A percentile compares a stretch with the other conserved stretches of the same genome.
These are phyloP conservation scores for Candida mattraensis DNA, from an alignment of 805 yeast genomes.

Conservation along the genomic window DNA sequence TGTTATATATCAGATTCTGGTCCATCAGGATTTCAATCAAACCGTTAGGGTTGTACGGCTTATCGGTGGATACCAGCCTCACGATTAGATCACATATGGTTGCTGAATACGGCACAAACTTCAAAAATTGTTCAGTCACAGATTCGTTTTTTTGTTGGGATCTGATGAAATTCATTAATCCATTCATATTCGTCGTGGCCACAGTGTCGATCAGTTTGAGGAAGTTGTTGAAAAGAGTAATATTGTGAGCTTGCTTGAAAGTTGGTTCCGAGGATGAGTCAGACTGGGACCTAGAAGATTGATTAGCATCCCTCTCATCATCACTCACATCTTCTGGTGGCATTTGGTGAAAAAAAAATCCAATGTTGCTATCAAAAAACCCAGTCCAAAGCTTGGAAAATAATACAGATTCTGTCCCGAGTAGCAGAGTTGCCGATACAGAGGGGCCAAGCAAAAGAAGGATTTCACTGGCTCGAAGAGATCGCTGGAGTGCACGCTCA, in stretches of 20 bases:
- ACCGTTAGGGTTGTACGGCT: conserved; percentile 84
- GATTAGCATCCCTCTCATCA: conserved; percentile 13
- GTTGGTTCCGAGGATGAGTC: neutral
- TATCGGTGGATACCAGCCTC: conserved; percentile 87
- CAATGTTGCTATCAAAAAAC: conserved; percentile 27
- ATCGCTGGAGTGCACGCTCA: conserved; percentile 28
- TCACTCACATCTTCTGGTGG: conserved; percentile 10
- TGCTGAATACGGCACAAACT: conserved; percentile 77
- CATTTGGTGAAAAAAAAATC: conserved; percentile 16
- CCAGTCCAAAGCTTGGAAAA: conserved; percentile 35
- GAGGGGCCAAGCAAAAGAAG: conserved; percentile 26
- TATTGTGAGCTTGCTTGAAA: conserved; percentile 29
- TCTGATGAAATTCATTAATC: conserved; percentile 69
- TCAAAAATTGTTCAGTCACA: conserved; percentile 72
- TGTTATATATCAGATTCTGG: conserved; percentile 67
- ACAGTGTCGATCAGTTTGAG: conserved; percentile 85
- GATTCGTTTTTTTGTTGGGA: conserved; percentile 33
- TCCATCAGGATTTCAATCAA: conserved; percentile 70
- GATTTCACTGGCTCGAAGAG: conserved; percentile 31
- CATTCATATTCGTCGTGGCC: conserved; percentile 77
- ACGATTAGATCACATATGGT: conserved; percentile 86
- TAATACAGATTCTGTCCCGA: conserved; percentile 19
- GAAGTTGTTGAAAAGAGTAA: conserved; percentile 43
- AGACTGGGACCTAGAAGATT: neutral
- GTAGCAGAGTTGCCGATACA: conserved; percentile 23